These are phyloP conservation scores for Pachyrhizus erosus DNA, from an alignment of 306 rosid genomes.

Conservation along the genomic window DNA sequence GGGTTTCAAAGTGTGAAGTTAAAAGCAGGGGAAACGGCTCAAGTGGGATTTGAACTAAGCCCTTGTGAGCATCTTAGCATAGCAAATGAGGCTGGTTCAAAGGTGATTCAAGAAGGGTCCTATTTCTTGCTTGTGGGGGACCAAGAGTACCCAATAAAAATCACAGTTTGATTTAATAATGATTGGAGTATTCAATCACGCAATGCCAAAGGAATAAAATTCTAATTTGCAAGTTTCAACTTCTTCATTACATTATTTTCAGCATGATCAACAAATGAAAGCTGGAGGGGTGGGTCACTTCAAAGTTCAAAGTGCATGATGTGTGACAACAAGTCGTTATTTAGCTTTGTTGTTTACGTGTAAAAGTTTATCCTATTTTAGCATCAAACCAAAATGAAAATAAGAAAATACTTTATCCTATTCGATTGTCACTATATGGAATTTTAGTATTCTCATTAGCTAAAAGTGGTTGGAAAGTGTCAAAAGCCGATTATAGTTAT, in stretches of 20 bases:
- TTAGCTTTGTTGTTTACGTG: not conserved
- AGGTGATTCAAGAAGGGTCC: conserved; percentile 77
- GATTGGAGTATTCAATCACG: conserved; percentile 27
- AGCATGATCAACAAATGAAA: too few relatives aligned
- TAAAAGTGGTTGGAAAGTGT: not conserved
- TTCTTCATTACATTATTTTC: not conserved
- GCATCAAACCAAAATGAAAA: not conserved
- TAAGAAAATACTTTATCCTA: not conserved
- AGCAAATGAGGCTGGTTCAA: conserved; percentile 72
- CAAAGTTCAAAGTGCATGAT: not conserved
- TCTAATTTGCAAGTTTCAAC: not conserved
- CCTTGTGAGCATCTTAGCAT: conserved; percentile 77
- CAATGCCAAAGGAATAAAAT: not conserved
- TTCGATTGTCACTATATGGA: not conserved
- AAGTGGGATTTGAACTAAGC: conserved; percentile 62
- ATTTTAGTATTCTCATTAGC: not conserved
- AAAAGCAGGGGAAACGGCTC: conserved; percentile 59
- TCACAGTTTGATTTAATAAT: conserved; percentile 50
- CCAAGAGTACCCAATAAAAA: conserved; percentile 59
- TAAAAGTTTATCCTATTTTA: not conserved
- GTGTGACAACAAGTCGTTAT: not conserved
- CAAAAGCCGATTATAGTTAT: not conserved
- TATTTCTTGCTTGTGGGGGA: conserved; percentile 76
- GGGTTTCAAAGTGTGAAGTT: conserved; percentile 72
- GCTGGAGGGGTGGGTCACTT: too few relatives aligned